Evolutionary conservation across 768 basidiomycete species (phyloP).

Genomic region (Chlorophyllum brunneum): DNA sequence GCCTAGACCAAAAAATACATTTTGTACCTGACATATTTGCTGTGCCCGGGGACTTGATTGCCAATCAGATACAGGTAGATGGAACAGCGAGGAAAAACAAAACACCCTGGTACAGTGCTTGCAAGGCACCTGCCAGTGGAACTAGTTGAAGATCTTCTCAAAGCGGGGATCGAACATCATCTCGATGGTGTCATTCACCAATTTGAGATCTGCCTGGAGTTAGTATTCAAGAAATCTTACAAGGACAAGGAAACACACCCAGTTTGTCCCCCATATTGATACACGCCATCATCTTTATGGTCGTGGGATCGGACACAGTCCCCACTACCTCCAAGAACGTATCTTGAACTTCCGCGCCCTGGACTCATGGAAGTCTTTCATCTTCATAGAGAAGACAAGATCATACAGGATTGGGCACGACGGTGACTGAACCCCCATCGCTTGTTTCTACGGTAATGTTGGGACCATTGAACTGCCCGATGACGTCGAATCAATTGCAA

Average conservation of each 20-base stretch:
- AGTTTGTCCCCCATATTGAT: constrained; percentile 59
- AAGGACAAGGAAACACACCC: constrained; percentile 40
- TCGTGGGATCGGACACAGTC: constrained; percentile 47
- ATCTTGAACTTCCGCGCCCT: constrained; percentile 45
- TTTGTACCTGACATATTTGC: too few species aligned
- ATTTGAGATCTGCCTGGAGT: constrained; percentile 42
- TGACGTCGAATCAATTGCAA: neutral
- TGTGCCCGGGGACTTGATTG: too few species aligned
- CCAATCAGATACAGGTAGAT: too few species aligned
- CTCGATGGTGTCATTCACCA: constrained; percentile 60
- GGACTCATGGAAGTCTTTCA: neutral
- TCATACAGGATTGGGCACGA: constrained; percentile 39
- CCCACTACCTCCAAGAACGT: constrained; percentile 69
- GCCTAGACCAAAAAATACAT: too few species aligned
- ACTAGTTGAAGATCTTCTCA: constrained; percentile 8
- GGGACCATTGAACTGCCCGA: neutral
- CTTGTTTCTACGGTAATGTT: constrained; percentile 55
- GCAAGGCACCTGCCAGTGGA: too few species aligned
- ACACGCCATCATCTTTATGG: constrained; percentile 50
- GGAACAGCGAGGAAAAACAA: neutral
- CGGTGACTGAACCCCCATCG: constrained; percentile 61
- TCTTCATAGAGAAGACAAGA: neutral
- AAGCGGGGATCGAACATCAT: constrained; percentile 59
- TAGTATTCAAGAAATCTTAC: neutral
- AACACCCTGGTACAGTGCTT: neutral